phyloP scores from a whole-genome alignment of 495 filamentous ascomycete species.

The Penicillium psychrofluorescens region DNA sequence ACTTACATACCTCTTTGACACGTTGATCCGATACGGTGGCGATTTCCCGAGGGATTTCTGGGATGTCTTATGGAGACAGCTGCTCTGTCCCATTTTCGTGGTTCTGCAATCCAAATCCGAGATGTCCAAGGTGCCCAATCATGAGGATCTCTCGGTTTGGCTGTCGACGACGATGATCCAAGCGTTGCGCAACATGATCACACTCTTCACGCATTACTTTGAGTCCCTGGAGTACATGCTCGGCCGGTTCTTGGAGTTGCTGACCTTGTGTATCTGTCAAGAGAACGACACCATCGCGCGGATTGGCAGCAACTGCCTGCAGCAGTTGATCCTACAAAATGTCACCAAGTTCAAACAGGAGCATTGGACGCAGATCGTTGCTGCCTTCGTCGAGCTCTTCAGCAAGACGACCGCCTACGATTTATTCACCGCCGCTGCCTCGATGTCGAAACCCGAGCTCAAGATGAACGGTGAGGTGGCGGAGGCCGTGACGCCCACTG shows the following conservation, averaged over 20 bases:
- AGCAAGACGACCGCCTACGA: constrained; percentile 89
- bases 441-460: constrained; percentile 27
- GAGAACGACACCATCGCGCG: constrained; percentile 98
- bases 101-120: constrained; percentile 92
- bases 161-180: constrained; percentile 99
- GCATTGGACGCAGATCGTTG: constrained; percentile 92
- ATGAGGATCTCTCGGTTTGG: constrained; percentile 98
- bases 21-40: constrained; percentile 79
- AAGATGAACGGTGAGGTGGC: too few species aligned
- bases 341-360: constrained; percentile 79
- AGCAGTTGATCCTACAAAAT: constrained; percentile 92
- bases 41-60: constrained; percentile 93
- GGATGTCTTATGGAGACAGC: constrained; percentile 95
- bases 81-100: constrained; percentile 97
- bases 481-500: too few species aligned
- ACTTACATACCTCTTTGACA: constrained; percentile 92
- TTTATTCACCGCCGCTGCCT: constrained; percentile 79
- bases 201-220: constrained; percentile 97
- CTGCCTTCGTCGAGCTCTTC: constrained; percentile 92
- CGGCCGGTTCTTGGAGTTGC: constrained; percentile 83
- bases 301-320: constrained; percentile 95
- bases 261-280: constrained; percentile 95
- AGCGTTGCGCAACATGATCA: constrained; percentile 95
- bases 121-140: constrained; percentile 85
- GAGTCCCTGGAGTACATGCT: constrained; percentile 94